These are phyloP conservation scores for Rhodotorula sp. DNA, from an alignment of 1,284 basidiomycete genomes.

Conservation along the genomic window DNA sequence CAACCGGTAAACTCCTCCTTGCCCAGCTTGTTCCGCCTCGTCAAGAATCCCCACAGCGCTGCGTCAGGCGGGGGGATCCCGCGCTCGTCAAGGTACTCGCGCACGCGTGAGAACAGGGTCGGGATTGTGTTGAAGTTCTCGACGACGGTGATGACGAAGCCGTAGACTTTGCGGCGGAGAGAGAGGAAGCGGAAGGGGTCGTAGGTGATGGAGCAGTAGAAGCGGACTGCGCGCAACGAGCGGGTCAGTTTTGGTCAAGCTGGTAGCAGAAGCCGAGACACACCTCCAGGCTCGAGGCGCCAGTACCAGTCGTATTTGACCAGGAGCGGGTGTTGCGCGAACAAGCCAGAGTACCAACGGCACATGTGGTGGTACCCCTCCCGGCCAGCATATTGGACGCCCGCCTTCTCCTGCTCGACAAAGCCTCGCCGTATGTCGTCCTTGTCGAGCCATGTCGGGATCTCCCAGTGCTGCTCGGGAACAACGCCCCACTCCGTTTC, in stretches of 20 bases:
- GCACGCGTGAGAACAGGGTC: conserved; percentile 48
- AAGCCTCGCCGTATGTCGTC: conserved; percentile 27
- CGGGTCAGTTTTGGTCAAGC: background rate
- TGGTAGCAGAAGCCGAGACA: conserved; percentile 2
- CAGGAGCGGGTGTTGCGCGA: conserved; percentile 37
- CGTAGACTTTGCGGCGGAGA: conserved; percentile 46
- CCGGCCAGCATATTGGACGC: conserved; percentile 43
- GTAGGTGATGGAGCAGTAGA: conserved; percentile 51
- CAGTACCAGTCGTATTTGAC: conserved; percentile 52
- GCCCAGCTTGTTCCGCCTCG: conserved; percentile 33
- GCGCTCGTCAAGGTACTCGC: conserved; percentile 46
- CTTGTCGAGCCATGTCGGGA: conserved; percentile 40
- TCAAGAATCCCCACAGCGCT: conserved; percentile 48
- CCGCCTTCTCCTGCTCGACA: conserved; percentile 33
- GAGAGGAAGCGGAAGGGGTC: conserved; percentile 50
- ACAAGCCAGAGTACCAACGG: conserved; percentile 43
- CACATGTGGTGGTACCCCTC: conserved; percentile 47
- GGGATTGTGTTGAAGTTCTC: conserved; percentile 50
- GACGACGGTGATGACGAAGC: conserved; percentile 51
- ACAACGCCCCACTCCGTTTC: conserved; percentile 37
- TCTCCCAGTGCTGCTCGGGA: conserved; percentile 37
- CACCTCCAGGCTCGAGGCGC: conserved; percentile 52
- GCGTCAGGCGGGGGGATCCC: conserved; percentile 39
- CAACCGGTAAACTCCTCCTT: conserved; percentile 45
- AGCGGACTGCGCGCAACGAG: conserved; percentile 35